Base-by-base conservation (phyloP, 202 grass and related monocot genomes). In the Sporobolus alterniflorus region DNA sequence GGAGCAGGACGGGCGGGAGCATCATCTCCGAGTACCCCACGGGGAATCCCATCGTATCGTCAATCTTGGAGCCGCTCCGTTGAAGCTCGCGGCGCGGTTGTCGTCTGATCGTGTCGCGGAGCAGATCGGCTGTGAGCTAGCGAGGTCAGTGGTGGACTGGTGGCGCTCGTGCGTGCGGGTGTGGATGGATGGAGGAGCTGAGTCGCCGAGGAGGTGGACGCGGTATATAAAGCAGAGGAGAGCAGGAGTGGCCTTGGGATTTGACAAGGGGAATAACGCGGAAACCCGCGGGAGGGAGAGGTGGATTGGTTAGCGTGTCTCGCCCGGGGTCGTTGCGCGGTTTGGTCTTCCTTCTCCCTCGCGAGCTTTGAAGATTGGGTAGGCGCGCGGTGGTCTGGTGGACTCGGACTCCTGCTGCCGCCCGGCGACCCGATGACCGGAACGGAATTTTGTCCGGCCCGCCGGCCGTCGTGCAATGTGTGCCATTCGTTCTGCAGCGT, bases 31-130 rank as follows among this genome's bases (percentile, higher is more conserved):
- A 94, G 85, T 94, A 94, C 5, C 81, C 83, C 15, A 92, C 88
- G 15, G 94, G 94, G 74, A 97, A 97, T 0, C 94, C 94, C 94
- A 97, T 97, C 61, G 57, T 7, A 43, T 34, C 36, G 59, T 90
- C 81, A 54, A 77, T 87, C 72, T 81, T 89, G 20, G 79, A 59
- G 14, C 20, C 31, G 30, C 52, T 11, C 42, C 4, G 14, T 17
- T 7, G 57, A 8, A 16, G 16, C 33, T 61, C 56, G 56, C 56
- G 3, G 50, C 9, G 50, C 10, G 54, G 2, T 11, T 56, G 42
- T 10, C 9, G 1, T 11, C 10, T 4, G 54, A 1, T 11, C 10
- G 54, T 7, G 54, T 26, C 22, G 10, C 22, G 3, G 54, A 5
- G 54, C 10, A 22, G 52, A 9, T 7, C 2, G 8, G 43, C 11